These are phyloP conservation scores for Leishmania lainsoni DNA, from an alignment of 208 protist species.

Conservation along the genomic window DNA sequence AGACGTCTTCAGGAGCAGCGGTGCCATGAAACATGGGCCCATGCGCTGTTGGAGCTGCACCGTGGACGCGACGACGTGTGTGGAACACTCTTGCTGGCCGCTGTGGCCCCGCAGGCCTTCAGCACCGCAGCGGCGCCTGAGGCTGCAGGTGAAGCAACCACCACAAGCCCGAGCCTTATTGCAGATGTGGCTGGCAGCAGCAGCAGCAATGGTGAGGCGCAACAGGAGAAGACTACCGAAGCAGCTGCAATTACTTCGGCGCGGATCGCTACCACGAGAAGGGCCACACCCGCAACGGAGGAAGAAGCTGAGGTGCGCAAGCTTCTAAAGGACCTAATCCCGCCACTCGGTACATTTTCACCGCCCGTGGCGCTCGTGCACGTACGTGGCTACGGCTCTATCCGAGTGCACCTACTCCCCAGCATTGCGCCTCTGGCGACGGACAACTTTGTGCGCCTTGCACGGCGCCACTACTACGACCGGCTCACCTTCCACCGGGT, in stretches of 20 bases:
- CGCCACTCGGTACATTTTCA: background rate
- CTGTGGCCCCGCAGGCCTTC: constrained; percentile 5
- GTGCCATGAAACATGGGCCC: background rate
- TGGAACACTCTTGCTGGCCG: constrained; percentile 28
- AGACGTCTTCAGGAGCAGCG: background rate
- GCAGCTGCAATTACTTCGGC: background rate
- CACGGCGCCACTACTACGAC: constrained; percentile 92
- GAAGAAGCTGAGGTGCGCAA: constrained; percentile 38
- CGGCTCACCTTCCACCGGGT: constrained; percentile 95
- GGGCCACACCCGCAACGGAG: background rate
- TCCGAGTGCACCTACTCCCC: constrained; percentile 91
- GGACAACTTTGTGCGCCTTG: constrained; percentile 95
- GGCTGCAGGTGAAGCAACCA: background rate
- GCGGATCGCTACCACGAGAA: background rate
- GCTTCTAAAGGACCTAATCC: constrained; percentile 33
- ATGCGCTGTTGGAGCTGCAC: constrained; percentile 17
- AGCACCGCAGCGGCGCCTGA: constrained; percentile 5
- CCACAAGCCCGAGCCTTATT: background rate
- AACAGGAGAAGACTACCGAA: background rate
- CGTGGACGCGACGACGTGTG: constrained; percentile 31
- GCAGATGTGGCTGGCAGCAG: constrained; percentile 1
- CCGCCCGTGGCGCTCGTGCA: constrained; percentile 35
- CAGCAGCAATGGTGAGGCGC: background rate
- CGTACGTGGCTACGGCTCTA: constrained; percentile 53
- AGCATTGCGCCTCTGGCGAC: constrained; percentile 92